These are phyloP conservation scores for Cystobasidium ongulense DNA, from an alignment of 768 basidiomycete genomes.

Conservation along the genomic window DNA sequence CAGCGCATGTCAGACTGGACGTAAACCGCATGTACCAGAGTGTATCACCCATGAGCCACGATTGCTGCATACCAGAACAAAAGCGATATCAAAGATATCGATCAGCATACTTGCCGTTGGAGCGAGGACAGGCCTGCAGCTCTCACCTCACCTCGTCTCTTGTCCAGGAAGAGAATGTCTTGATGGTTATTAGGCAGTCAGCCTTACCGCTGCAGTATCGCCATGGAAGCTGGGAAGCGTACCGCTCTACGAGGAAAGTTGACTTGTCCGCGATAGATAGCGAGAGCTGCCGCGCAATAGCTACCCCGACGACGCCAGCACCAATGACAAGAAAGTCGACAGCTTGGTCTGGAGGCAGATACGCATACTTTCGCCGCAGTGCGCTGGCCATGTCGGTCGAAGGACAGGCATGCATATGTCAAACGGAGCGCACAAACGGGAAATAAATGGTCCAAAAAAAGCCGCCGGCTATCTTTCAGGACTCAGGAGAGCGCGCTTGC, in stretches of 20 bases:
- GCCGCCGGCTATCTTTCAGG: too few species aligned
- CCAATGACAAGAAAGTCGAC: constrained; percentile 84
- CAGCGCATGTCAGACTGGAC: not conserved
- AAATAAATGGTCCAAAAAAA: too few species aligned
- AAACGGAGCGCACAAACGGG: too few species aligned
- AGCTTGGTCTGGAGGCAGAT: constrained; percentile 59
- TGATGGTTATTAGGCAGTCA: not conserved
- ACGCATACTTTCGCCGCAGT: constrained; percentile 51
- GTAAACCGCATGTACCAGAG: constrained; percentile 1
- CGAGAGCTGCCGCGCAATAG: constrained; percentile 67
- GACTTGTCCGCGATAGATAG: constrained; percentile 59
- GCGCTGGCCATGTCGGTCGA: constrained; percentile 48
- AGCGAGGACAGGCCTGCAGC: constrained; percentile 4
- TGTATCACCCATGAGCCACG: constrained; percentile 53
- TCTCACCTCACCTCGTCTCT: constrained; percentile 63
- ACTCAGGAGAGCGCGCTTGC: too few species aligned
- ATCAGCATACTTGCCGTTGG: constrained; percentile 11
- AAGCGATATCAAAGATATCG: not conserved
- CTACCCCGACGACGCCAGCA: constrained; percentile 70
- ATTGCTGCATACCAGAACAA: not conserved
- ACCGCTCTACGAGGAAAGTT: constrained; percentile 74
- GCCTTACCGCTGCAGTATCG: too few species aligned
- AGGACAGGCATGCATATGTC: not conserved
- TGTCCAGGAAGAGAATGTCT: constrained; percentile 56
- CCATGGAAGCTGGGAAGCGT: constrained; percentile 43